Evolutionary conservation across 176 grass and related monocot species (phyloP), one percentile per base, ranked within the genome.

Genomic region (Phragmites australis): DNA sequence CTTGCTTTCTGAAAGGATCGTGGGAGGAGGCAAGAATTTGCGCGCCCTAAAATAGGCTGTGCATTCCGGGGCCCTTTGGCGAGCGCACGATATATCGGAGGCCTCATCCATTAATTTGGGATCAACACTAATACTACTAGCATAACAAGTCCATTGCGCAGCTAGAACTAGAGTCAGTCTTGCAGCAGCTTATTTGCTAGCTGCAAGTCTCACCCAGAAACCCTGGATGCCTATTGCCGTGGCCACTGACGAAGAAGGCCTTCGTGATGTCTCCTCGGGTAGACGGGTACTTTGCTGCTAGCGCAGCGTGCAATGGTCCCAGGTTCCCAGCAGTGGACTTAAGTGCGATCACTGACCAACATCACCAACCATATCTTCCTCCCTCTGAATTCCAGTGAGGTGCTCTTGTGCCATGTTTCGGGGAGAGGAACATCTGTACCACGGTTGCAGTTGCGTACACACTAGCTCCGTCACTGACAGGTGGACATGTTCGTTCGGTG

Each of bases 311-410:
- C 42, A 43, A 13, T 27, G 43, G 70, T 65, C 63, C 34, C 63
- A 12, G 78, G 22, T 18, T 31, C 65, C 15, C 10, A 5, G 14
- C 41, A 21, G 37, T 50, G 51, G 53, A 74, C 40, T n/a, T n/a
- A 31, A 23, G 31, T 6, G 60, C 47, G 21, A 48, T 65, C 41
- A 43, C 49, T 19, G 14, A 59, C 59, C 25, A 83, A 12, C 11
- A 42, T 55, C 72, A 64, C 27, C 29, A 46, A 58, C 67, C 50
- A 29, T 27, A 41, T 41, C 58, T 10, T 57, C 4, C 6, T 62
- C 31, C 42, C 32, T 74, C 41, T 74, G 86, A 59, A 74, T 79
- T 83, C 68, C 67, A 78, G 74, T 67, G 41, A 31, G 74, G 58
- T 50, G 29, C 13, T 67, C 41, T 78, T 46, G 61, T 57, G 74